Conservation (phyloP, 768 basidiomycete species). For the Tremella fuciformis region DNA sequence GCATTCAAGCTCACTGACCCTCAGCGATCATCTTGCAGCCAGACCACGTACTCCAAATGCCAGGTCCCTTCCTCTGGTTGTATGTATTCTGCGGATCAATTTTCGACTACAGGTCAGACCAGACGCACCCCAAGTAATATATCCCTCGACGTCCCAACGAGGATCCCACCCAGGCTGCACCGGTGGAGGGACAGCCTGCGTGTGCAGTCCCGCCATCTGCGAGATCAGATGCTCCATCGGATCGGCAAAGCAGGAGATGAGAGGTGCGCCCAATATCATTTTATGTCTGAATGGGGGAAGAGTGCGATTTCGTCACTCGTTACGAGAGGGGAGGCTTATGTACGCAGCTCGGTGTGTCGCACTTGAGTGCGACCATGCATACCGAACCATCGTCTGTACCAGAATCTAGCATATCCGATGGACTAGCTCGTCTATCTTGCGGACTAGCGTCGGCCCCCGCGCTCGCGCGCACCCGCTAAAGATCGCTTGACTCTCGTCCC, state of each 20-base stretch:
- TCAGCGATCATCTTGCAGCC: background rate
- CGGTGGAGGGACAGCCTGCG: background rate
- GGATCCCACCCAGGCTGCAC: background rate
- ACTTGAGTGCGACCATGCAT: no score
- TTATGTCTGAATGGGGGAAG: background rate
- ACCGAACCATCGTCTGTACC: no score
- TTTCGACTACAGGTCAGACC: background rate
- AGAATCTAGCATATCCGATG: no score
- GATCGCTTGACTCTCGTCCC: no score
- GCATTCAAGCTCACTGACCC: background rate
- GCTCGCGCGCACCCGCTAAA: no score
- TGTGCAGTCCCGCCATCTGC: background rate
- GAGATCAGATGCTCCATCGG: no score
- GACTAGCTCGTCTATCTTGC: no score
- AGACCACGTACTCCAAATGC: background rate
- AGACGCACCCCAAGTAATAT: conserved; percentile 1
- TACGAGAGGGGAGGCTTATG: background rate
- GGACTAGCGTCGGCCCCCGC: no score
- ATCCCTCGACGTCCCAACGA: conserved; percentile 1
- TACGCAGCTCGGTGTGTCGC: no score
- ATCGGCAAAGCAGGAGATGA: background rate
- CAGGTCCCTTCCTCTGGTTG: background rate
- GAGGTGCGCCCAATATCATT: background rate
- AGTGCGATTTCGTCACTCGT: background rate
- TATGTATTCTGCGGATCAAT: background rate